Evolutionary conservation across 164 flowering plant species (phyloP).

Genomic region (Annona squamosa): DNA sequence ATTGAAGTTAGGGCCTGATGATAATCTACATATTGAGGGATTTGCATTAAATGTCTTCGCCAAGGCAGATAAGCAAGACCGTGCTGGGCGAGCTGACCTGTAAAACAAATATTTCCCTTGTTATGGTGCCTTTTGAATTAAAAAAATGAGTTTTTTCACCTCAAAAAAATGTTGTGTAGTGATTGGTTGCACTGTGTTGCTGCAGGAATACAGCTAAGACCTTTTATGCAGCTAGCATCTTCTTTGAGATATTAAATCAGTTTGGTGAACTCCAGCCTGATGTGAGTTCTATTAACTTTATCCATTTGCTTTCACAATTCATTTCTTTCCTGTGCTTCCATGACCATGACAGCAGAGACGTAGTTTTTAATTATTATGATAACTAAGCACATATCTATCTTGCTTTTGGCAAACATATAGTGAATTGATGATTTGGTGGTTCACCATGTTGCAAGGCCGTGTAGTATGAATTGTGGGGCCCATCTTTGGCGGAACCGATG

Average conservation of each 20-base stretch:
- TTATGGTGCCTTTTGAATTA: background rate
- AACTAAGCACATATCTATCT: background rate
- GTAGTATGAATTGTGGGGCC: background rate
- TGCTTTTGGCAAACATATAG: background rate
- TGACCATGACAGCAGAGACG: background rate
- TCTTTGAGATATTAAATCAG: constrained; percentile 90
- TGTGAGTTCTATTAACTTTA: constrained; percentile 39
- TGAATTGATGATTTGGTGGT: background rate
- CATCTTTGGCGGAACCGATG: background rate
- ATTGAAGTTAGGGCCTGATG: constrained; percentile 72
- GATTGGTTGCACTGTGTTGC: background rate
- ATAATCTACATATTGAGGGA: constrained; percentile 77
- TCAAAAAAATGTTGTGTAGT: background rate
- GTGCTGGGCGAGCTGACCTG: constrained; percentile 95
- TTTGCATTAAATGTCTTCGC: constrained; percentile 87
- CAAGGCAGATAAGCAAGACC: constrained; percentile 95
- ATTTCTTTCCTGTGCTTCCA: background rate
- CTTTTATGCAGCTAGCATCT: constrained; percentile 97
- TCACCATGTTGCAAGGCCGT: background rate
- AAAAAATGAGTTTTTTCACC: background rate
- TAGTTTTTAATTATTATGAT: background rate
- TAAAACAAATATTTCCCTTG: constrained; percentile 25
- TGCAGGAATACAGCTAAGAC: constrained; percentile 92
- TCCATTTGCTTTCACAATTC: background rate
- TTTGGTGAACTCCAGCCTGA: constrained; percentile 91